A percentile compares a stretch with the other conserved stretches of the same genome.
These are phyloP conservation scores for Caryopteris hybrid DNA, from an alignment of 305 asterid genomes.

Conservation along the genomic window DNA sequence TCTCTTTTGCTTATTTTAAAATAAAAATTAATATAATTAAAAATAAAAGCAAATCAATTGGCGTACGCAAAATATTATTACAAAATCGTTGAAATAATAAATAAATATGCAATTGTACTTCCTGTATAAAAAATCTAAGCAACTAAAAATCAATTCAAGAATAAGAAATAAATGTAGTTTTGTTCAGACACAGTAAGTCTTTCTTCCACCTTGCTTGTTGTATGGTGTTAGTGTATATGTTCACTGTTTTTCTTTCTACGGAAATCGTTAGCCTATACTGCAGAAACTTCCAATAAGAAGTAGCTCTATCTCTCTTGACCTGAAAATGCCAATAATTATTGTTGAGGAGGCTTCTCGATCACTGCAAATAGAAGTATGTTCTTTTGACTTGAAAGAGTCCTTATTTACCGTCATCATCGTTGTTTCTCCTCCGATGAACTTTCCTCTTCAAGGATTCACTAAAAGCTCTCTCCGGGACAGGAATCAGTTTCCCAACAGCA, in stretches of 20 bases:
- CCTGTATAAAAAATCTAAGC: too few relatives aligned
- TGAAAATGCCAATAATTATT: slow-evolving; percentile 1
- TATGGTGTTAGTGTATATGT: slow-evolving; percentile 10
- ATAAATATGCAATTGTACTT: too few relatives aligned
- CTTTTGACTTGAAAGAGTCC: not conserved
- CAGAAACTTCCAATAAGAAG: slow-evolving; percentile 5
- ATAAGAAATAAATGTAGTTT: not conserved
- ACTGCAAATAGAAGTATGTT: not conserved
- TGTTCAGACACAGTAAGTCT: not conserved
- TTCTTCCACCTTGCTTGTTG: not conserved
- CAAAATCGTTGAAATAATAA: too few relatives aligned
- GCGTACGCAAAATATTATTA: too few relatives aligned
- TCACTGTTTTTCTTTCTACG: slow-evolving; percentile 29
- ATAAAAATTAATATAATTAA: too few relatives aligned
- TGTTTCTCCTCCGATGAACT: slow-evolving; percentile 16
- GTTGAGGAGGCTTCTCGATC: not conserved
- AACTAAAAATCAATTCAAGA: not conserved
- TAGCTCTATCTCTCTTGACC: slow-evolving; percentile 5
- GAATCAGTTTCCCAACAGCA: slow-evolving; percentile 68
- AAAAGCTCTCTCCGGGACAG: slow-evolving; percentile 70
- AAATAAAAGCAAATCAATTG: too few relatives aligned
- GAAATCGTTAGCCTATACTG: slow-evolving; percentile 19
- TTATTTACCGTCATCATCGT: slow-evolving; percentile 20
- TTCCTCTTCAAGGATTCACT: slow-evolving; percentile 34
- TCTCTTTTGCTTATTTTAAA: too few relatives aligned